phyloP scores from a whole-genome alignment of 163 green algal species.

The Chlamydomonas reinhardtii region DNA sequence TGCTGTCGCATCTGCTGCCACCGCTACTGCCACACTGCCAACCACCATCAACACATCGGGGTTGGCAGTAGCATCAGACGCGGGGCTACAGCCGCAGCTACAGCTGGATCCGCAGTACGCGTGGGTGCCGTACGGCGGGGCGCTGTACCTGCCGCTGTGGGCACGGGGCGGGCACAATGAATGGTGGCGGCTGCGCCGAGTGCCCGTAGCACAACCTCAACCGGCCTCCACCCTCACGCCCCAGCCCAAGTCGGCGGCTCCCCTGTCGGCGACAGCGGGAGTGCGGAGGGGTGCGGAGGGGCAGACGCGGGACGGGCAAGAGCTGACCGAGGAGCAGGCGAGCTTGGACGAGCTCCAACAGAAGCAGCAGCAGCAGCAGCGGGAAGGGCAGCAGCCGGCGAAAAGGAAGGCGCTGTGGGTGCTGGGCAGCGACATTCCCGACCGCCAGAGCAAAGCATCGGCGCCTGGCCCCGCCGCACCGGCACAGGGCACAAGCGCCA shows the following conservation, averaged over 20 bases:
- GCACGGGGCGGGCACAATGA: slow-evolving; percentile 6
- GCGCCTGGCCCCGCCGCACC: not conserved
- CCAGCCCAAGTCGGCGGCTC: not conserved
- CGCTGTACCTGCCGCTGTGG: slow-evolving; percentile 44
- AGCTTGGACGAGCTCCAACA: too few relatives aligned
- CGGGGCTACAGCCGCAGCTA: not conserved
- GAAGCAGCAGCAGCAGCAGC: not conserved
- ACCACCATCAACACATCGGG: too few relatives aligned
- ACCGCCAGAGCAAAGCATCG: not conserved
- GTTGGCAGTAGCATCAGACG: not conserved
- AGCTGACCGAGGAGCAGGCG: not conserved
- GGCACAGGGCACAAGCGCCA: too few relatives aligned
- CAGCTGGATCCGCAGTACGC: not conserved
- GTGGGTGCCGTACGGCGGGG: slow-evolving; percentile 29
- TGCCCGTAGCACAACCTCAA: not conserved
- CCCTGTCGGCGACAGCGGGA: not conserved
- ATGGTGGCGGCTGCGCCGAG: slow-evolving; percentile 33
- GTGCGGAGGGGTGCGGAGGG: not conserved
- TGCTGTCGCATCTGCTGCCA: too few relatives aligned
- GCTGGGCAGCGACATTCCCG: not conserved
- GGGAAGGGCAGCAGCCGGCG: not conserved
- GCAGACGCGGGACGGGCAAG: too few relatives aligned
- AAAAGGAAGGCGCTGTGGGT: not conserved
- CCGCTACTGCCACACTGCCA: too few relatives aligned
- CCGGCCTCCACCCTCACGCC: not conserved